Evolutionary conservation across 345 rosid genomes (phyloP).

Genomic region (Boechera divaricarpa): DNA sequence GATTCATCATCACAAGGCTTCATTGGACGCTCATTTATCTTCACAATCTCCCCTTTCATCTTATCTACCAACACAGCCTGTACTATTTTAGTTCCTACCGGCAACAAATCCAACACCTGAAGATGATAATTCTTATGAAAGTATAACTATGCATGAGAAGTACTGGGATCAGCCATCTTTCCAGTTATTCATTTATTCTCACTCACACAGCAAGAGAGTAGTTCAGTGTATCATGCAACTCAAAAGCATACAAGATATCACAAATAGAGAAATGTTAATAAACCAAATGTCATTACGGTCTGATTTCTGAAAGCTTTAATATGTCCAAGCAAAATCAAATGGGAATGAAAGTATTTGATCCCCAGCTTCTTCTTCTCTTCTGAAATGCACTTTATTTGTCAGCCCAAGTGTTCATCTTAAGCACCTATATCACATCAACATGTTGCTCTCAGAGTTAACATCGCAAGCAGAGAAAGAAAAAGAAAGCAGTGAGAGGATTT

Average conservation of each 20-base stretch:
- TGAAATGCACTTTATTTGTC: constrained; percentile 40
- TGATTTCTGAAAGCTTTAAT: constrained; percentile 33
- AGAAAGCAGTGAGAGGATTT: background rate
- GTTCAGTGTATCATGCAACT: constrained; percentile 23
- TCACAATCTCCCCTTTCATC: constrained; percentile 12
- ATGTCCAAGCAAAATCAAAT: constrained; percentile 37
- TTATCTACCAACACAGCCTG: background rate
- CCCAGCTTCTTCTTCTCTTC: constrained; percentile 33
- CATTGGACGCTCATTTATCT: constrained; percentile 36
- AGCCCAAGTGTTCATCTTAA: constrained; percentile 7
- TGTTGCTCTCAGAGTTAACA: constrained; percentile 26
- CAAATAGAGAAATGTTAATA: background rate
- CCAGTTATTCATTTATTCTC: constrained; percentile 3
- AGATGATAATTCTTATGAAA: background rate
- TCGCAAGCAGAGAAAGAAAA: background rate
- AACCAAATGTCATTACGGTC: constrained; percentile 19
- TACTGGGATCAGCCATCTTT: constrained; percentile 2
- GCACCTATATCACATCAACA: constrained; percentile 35
- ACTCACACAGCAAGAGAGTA: constrained; percentile 19
- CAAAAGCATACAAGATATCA: constrained; percentile 28
- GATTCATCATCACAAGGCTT: constrained; percentile 35
- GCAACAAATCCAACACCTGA: constrained; percentile 30
- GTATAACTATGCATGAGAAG: constrained; percentile 12
- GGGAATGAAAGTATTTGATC: constrained; percentile 5
- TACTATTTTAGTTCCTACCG: background rate